phyloP scores from a whole-genome alignment of 2,329 filamentous ascomycete genomes.

The Aspergillus neoniger region DNA sequence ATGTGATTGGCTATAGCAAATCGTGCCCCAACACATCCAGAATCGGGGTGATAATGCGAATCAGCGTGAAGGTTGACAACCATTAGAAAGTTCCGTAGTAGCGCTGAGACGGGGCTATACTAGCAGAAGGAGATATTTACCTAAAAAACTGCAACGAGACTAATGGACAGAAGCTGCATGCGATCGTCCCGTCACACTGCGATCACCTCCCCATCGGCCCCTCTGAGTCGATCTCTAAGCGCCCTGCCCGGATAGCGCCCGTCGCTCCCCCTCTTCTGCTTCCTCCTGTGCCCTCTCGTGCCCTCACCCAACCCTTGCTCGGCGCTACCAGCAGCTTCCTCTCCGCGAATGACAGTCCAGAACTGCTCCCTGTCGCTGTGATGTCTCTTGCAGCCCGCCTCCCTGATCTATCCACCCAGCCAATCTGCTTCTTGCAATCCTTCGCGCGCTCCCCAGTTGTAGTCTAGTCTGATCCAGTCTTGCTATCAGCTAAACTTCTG shows the following conservation, averaged over 20 bases:
- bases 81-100: no score
- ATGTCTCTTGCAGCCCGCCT: constrained; percentile 36
- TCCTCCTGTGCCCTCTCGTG: constrained; percentile 4
- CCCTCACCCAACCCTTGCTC: constrained; percentile 29
- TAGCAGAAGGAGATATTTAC: no score
- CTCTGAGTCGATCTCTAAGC: constrained; percentile 26
- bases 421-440: constrained; percentile 10
- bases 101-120: no score
- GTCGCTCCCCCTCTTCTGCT: constrained; percentile 7
- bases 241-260: constrained; percentile 21
- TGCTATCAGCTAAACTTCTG: no score
- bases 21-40: no score
- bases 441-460: background rate
- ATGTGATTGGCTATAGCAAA: no score
- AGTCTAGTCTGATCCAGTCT: no score
- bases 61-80: no score
- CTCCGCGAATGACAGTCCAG: constrained; percentile 30
- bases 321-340: constrained; percentile 30
- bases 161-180: background rate
- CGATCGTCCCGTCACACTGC: constrained; percentile 5
- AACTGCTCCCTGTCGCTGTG: constrained; percentile 22
- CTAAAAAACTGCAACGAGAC: no score
- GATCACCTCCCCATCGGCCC: constrained; percentile 13
- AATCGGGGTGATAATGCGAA: no score
- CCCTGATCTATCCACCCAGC: constrained; percentile 11